Evolutionary conservation across 2,329 filamentous ascomycete species (phyloP), one percentile per base, ranked within the genome.

Genomic region (Cladosporium sp.): DNA sequence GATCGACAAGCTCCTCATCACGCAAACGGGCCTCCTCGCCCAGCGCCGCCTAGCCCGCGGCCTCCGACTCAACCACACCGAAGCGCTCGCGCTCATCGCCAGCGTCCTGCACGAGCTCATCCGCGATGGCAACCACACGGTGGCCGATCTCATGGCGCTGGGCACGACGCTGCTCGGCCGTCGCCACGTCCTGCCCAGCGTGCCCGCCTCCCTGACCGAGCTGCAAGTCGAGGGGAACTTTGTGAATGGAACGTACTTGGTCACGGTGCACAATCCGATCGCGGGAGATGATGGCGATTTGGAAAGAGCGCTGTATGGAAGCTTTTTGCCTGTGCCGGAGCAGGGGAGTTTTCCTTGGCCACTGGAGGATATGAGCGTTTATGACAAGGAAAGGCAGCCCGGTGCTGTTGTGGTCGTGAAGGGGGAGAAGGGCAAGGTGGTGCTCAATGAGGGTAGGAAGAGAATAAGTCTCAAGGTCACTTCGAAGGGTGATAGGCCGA

Each of bases 211-310:
- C 3, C 80, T 97, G 38, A 78, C 82, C 52, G 87, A 95, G 72
- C 80, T 97, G 60, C 89, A 95, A 76, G 88, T 97, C 58, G 92
- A 97, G 71, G 92, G 92, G 53, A 97, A 91, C 2, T 97, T 97
- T 65, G 85, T 83, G 22, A 86, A 82, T 6, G 92, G 92, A 49
- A 96, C 91, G 2, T 96, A 96, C 65, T 83, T 97, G 36, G 91
- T 97, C 30, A 97, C 92, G 0, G 89, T 97, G 15, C 89, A 96
- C 71, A 83, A 95, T 65, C 92, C 92, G 20, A 86, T 97, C 69
- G 83, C 84, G 58, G 85, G 83, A 54, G 86, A 96, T 57, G 87
- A 96, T 66, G 92, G 91, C 4, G 84, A 96, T 68, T 76, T 96
- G 29, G 83, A 82, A n/a, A 85, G 84, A 62, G 92, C 92, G 1